These are phyloP conservation scores for Rhizopogon rudus DNA, from an alignment of 768 basidiomycete species.

Conservation along the genomic window DNA sequence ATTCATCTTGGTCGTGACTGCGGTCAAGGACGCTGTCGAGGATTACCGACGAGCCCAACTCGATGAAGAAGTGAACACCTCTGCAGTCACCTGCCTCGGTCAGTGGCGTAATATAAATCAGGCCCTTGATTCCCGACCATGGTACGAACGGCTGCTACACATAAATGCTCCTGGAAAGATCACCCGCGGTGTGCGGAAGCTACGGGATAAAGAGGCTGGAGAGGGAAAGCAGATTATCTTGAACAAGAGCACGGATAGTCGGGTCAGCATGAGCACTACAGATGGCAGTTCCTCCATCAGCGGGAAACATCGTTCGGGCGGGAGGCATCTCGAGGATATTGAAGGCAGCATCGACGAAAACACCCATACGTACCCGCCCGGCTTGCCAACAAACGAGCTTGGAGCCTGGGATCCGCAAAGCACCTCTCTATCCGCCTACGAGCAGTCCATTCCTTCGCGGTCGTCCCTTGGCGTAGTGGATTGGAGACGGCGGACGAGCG, in stretches of 20 bases:
- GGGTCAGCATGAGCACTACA: conserved; percentile 39
- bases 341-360: conserved; percentile 45
- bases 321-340: conserved; percentile 60
- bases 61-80: conserved; percentile 94
- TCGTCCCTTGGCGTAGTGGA: conserved; percentile 74
- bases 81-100: conserved; percentile 84
- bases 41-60: conserved; percentile 87
- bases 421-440: conserved; percentile 42
- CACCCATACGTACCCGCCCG: conserved; percentile 61
- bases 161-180: conserved; percentile 70
- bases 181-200: conserved; percentile 78
- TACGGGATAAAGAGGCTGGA: conserved; percentile 79
- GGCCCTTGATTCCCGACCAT: conserved; percentile 68
- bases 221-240: conserved; percentile 62
- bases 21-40: conserved; percentile 93
- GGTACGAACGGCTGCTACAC: conserved; percentile 70
- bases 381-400: conserved; percentile 23
- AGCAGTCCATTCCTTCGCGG: conserved; percentile 53
- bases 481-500: conserved; percentile 61
- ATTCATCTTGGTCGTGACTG: conserved; percentile 85
- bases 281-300: conserved; percentile 37
- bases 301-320: conserved; percentile 25
- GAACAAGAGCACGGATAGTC: conserved; percentile 33
- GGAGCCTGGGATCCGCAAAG: conserved; percentile 31
- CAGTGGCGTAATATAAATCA: conserved; percentile 92